Evolutionary conservation across 2,329 filamentous ascomycete genomes (phyloP), one percentile per base, ranked within the genome.

Genomic region (Hysterium pulicare): DNA sequence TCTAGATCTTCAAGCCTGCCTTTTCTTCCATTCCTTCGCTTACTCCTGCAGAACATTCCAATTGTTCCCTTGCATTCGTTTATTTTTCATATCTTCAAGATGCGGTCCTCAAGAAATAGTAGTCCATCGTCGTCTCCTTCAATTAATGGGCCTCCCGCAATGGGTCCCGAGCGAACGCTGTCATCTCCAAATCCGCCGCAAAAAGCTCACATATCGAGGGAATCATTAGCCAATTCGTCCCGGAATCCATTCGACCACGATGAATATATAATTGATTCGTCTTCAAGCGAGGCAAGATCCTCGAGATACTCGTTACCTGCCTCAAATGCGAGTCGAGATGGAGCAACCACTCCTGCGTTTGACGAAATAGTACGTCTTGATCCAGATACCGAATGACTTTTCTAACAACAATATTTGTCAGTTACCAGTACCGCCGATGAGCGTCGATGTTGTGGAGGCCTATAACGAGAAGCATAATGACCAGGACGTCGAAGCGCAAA

Each of bases 381-480:
- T 8, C 13, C 24, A 28, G 7, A 28, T 28, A 28, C 7, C 24
- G 7, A 7, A 28, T n/a, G n/a, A 28, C 24, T 8, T 13, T 13
- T 28, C 24, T 28, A 28, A 28, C 24, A 8, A 28, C 24, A 8
- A 28, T 8, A 28, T 28, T 28, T 7, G 13, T 8, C 26, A 39
- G 37, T 20, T 39, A 6, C 37, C 37, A 9, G 23, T 26, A 10
- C 37, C 24, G 21, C 23, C 17, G 4, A 16, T 16, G 4, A 5
- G 16, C 10, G 9, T 17, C 5, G n/a, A 15, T 9, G 26, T 31
- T 21, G 3, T 8, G 6, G 8, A 26, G 9, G 26, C 24, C n/a
- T 30, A n/a, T n/a, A 39, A 39, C 16, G 37, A 39, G 16, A 39
- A 39, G 37, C 37, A 39, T 21, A 16, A 31, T 21, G 24, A 39